phyloP scores from a whole-genome alignment of 2,329 filamentous ascomycete genomes.

The Pestalotiopsis sp. region DNA sequence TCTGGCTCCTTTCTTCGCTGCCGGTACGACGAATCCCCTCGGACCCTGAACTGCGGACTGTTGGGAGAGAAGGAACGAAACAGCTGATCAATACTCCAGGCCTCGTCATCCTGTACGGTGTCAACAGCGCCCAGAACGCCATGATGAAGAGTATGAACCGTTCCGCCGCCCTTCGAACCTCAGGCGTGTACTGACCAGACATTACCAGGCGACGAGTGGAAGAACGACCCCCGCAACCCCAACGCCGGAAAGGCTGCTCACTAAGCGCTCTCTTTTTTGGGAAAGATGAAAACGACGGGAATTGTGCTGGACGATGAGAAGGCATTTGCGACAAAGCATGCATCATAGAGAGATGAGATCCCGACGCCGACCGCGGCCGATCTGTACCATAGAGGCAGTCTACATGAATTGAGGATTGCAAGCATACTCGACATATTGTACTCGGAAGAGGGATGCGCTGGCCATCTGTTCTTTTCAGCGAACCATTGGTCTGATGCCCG shows the following conservation, averaged over 20 bases:
- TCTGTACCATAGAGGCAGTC: constrained; percentile 34
- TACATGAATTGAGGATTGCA: constrained; percentile 21
- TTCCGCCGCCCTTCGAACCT: neutral
- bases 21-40: constrained; percentile 68
- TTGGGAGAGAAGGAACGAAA: neutral
- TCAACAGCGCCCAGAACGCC: constrained; percentile 80
- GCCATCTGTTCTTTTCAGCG: neutral
- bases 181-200: constrained; percentile 9
- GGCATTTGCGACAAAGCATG: constrained; percentile 11
- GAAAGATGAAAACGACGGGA: constrained; percentile 14
- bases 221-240: constrained; percentile 94
- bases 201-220: constrained; percentile 81
- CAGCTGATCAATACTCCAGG: constrained; percentile 53
- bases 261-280: constrained; percentile 33
- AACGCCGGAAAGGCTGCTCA: constrained; percentile 52
- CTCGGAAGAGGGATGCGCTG: neutral
- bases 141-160: constrained; percentile 73
- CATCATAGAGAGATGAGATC: constrained; percentile 26
- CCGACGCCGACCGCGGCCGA: constrained; percentile 17
- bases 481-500: neutral
- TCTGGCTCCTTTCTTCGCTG: constrained; percentile 90
- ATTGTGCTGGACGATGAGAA: constrained; percentile 8
- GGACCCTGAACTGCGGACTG: neutral
- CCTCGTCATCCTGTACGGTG: constrained; percentile 83
- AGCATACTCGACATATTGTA: neutral